Percentiles rank a stretch among this genome's conserved stretches.
Evolutionary conservation across 345 rosid genomes (phyloP).

Genomic region (Arabidopsis suecica): DNA sequence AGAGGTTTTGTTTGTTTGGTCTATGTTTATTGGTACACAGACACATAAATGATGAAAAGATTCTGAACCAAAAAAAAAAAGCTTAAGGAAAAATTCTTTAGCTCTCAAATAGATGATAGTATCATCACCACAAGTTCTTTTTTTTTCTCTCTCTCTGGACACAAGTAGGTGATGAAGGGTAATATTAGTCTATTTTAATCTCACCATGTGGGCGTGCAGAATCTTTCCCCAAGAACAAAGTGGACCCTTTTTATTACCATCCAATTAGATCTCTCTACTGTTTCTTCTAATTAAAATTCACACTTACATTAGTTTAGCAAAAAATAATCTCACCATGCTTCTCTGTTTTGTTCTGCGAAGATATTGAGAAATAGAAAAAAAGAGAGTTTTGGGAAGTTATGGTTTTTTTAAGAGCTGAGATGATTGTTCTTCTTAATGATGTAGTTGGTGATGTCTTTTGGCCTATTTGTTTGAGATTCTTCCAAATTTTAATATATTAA

Average conservation of each 20-base stretch:
- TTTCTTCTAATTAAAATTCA: slow-evolving; percentile 21
- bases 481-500: slow-evolving; percentile 23
- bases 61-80: slow-evolving; percentile 18
- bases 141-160: slow-evolving; percentile 28
- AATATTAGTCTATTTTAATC: slow-evolving; percentile 40
- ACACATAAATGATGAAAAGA: slow-evolving; percentile 34
- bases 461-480: slow-evolving; percentile 33
- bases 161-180: slow-evolving; percentile 46
- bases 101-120: slow-evolving; percentile 25
- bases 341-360: slow-evolving; percentile 38
- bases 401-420: slow-evolving; percentile 21
- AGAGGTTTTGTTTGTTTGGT: slow-evolving; percentile 34
- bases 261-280: slow-evolving; percentile 46
- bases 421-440: slow-evolving; percentile 42
- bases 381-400: slow-evolving; percentile 16
- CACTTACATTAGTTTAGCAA: not conserved
- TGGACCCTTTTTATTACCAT: slow-evolving; percentile 44
- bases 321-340: slow-evolving; percentile 22
- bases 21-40: slow-evolving; percentile 32
- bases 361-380: not conserved
- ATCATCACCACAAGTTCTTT: slow-evolving; percentile 35
- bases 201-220: slow-evolving; percentile 52
- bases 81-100: slow-evolving; percentile 28
- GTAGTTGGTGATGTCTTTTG: slow-evolving; percentile 43
- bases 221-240: slow-evolving; percentile 53